These are phyloP conservation scores for Multifurca ochricompacta DNA, from an alignment of 768 basidiomycete genomes.

Conservation along the genomic window DNA sequence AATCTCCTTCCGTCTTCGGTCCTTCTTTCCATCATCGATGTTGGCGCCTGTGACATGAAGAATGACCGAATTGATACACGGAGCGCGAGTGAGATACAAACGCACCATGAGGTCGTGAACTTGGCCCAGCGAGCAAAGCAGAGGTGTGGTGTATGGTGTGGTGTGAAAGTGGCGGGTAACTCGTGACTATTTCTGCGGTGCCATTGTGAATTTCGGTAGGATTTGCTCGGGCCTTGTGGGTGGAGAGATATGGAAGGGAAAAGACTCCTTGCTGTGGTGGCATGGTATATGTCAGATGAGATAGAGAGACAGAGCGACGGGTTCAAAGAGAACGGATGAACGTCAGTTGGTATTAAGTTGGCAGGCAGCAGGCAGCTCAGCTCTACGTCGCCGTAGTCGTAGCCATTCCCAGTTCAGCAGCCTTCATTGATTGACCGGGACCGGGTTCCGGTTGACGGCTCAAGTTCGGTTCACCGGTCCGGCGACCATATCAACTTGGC, in stretches of 20 bases:
- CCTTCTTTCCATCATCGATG: slow-evolving; percentile 45
- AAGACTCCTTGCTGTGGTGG: slow-evolving; percentile 68
- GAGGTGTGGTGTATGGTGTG: slow-evolving; percentile 34
- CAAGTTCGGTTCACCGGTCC: background rate
- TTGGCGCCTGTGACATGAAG: slow-evolving; percentile 16
- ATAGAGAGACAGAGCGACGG: background rate
- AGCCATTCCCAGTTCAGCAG: too few species aligned
- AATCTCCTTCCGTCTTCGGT: slow-evolving; percentile 61
- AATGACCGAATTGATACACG: background rate
- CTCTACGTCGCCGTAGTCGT: too few species aligned
- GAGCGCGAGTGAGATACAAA: background rate
- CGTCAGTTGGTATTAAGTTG: background rate
- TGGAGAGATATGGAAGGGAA: slow-evolving; percentile 47
- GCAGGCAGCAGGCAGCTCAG: too few species aligned
- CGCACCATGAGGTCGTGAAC: slow-evolving; percentile 9
- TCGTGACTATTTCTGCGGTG: slow-evolving; percentile 26
- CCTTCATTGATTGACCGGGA: too few species aligned
- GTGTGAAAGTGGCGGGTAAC: slow-evolving; percentile 36
- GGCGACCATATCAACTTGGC: background rate
- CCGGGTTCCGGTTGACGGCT: too few species aligned
- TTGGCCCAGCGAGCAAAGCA: slow-evolving; percentile 30
- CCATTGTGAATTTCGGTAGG: slow-evolving; percentile 23
- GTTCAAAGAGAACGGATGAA: background rate
- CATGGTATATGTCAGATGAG: slow-evolving; percentile 30
- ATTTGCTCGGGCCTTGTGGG: slow-evolving; percentile 34